These are phyloP conservation scores for Stropharia rugosoannulata DNA, from an alignment of 768 basidiomycete genomes.

Conservation along the genomic window DNA sequence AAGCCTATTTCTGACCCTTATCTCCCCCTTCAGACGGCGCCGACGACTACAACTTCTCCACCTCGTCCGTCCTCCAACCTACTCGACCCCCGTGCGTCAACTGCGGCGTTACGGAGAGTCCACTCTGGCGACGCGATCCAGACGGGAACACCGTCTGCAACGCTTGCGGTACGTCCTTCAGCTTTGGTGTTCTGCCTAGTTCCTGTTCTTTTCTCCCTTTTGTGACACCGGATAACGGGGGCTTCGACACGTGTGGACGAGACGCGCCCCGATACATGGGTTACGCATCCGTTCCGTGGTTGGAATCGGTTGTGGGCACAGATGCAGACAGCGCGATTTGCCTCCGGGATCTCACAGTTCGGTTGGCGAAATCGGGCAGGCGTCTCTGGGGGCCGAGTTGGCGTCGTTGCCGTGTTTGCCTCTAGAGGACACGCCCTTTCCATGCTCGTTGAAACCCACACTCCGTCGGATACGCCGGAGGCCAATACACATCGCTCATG, in stretches of 20 bases:
- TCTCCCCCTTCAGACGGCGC: slow-evolving; percentile 12
- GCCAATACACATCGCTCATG: slow-evolving; percentile 2
- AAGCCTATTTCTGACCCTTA: slow-evolving; percentile 4
- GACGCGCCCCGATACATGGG: slow-evolving; percentile 12
- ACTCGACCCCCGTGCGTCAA: slow-evolving; percentile 60
- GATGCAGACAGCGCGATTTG: slow-evolving; percentile 11
- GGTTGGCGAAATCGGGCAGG: not conserved
- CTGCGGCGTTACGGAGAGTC: slow-evolving; percentile 76
- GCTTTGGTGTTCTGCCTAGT: slow-evolving; percentile 17
- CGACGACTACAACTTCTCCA: slow-evolving; percentile 25
- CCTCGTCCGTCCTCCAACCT: slow-evolving; percentile 26
- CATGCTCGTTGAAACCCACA: slow-evolving; percentile 10
- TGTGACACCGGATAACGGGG: slow-evolving; percentile 1
- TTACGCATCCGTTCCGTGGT: slow-evolving; percentile 1
- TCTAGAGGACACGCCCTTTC: slow-evolving; percentile 13
- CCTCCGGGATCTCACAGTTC: not conserved
- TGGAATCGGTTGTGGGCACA: slow-evolving; percentile 3
- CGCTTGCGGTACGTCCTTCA: slow-evolving; percentile 75
- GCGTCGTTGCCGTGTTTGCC: not conserved
- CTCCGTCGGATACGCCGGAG: slow-evolving; percentile 7
- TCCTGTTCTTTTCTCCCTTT: slow-evolving; percentile 10
- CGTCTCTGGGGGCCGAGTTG: slow-evolving; percentile 1
- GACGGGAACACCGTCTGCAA: slow-evolving; percentile 88
- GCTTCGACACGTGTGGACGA: slow-evolving; percentile 18
- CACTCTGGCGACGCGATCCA: slow-evolving; percentile 81